Percentiles rank a stretch among this genome's conserved stretches.
Conservation (phyloP, 495 filamentous ascomycete species). For the Penicillium simplicissimum region DNA sequence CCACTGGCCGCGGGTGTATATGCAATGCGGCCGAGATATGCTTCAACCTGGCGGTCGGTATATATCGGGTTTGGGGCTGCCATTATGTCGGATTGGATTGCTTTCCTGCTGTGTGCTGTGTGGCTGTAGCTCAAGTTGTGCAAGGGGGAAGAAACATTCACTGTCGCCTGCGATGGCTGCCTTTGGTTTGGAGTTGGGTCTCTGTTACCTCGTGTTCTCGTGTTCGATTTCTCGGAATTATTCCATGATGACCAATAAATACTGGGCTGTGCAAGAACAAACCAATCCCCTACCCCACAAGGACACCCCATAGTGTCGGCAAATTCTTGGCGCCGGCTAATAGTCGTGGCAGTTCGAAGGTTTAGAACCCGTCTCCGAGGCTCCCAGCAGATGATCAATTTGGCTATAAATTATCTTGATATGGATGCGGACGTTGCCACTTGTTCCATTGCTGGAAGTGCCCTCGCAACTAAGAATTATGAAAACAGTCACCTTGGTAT, state of each 20-base stretch:
- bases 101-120: not conserved
- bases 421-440: too few relatives aligned
- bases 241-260: constrained; percentile 18
- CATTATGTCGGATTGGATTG: constrained; percentile 8
- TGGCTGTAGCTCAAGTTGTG: not conserved
- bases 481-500: too few relatives aligned
- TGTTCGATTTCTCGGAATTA: not conserved
- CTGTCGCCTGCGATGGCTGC: not conserved
- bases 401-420: too few relatives aligned
- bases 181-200: not conserved
- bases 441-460: too few relatives aligned
- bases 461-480: too few relatives aligned
- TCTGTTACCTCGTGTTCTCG: not conserved
- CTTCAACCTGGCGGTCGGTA: constrained; percentile 33
- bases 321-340: too few relatives aligned
- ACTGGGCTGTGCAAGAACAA: too few relatives aligned
- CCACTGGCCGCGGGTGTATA: constrained; percentile 21
- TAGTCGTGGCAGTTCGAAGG: too few relatives aligned
- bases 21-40: constrained; percentile 36
- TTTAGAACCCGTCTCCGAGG: too few relatives aligned
- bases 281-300: too few relatives aligned
- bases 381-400: too few relatives aligned
- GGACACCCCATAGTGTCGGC: too few relatives aligned
- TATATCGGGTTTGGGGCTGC: constrained; percentile 20
- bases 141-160: not conserved